Conservation (phyloP, 345 rosid species). For the Kandelia obovata region DNA sequence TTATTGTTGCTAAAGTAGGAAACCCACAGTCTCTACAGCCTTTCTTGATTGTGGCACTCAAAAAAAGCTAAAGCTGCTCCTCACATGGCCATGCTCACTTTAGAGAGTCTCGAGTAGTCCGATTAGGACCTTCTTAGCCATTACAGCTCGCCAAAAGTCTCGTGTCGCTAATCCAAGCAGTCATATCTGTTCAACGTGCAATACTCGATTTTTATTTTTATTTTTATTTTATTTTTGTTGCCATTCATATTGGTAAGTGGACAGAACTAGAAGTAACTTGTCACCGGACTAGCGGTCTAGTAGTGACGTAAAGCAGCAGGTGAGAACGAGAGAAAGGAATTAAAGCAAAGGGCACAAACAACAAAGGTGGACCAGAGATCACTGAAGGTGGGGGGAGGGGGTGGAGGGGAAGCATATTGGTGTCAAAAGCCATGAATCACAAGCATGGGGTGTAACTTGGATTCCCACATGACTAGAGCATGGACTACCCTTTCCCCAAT, state of each 20-base stretch:
- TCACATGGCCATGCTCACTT: conserved; percentile 45
- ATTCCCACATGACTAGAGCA: conserved; percentile 11
- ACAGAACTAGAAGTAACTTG: too few relatives aligned
- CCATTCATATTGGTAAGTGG: too few relatives aligned
- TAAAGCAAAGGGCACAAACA: neutral
- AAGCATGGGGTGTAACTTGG: neutral
- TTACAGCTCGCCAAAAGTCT: conserved; percentile 21
- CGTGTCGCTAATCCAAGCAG: conserved; percentile 2
- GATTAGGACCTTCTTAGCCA: conserved; percentile 13
- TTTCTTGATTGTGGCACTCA: conserved; percentile 20
- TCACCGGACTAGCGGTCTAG: too few relatives aligned
- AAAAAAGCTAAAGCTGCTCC: conserved; percentile 38
- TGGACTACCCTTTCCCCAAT: neutral
- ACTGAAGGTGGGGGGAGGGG: neutral
- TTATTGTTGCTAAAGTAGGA: conserved; percentile 32
- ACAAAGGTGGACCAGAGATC: neutral
- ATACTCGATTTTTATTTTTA: too few relatives aligned
- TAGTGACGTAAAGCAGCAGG: too few relatives aligned
- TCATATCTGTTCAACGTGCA: neutral
- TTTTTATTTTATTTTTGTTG: too few relatives aligned
- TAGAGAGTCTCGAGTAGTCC: conserved; percentile 17
- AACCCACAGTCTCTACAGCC: conserved; percentile 22
- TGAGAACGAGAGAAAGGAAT: neutral
- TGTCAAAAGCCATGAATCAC: neutral
- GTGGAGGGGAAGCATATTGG: neutral